Evolutionary conservation across 148 eudicot genomes (phyloP).

Genomic region (Silene latifolia): DNA sequence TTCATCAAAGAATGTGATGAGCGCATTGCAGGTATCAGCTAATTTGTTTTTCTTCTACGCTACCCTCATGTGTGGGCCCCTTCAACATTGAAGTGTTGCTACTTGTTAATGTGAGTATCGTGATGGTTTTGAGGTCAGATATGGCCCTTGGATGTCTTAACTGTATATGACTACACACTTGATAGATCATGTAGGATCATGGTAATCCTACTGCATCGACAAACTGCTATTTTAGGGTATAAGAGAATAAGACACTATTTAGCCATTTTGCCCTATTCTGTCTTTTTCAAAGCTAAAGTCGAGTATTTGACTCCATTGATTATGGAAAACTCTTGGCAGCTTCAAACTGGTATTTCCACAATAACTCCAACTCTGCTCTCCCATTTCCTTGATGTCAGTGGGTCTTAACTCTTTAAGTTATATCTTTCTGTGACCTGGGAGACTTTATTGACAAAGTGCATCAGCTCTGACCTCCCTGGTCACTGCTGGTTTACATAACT

Average conservation of each 20-base stretch:
- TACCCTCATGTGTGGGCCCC: background rate
- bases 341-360: background rate
- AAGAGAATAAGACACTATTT: background rate
- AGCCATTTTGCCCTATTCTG: background rate
- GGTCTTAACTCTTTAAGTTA: background rate
- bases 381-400: background rate
- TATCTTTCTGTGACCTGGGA: background rate
- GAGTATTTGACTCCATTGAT: background rate
- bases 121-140: background rate
- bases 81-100: background rate
- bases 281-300: background rate
- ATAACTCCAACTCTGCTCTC: background rate
- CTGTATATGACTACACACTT: background rate
- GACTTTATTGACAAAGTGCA: background rate
- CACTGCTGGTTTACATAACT: background rate
- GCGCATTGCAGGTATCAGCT: conserved; percentile 70
- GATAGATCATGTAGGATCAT: background rate
- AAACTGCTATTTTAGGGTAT: too few relatives aligned
- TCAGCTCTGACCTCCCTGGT: background rate
- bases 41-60: background rate
- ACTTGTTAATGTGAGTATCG: background rate
- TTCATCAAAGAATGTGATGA: conserved; percentile 78
- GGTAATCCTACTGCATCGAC: background rate
- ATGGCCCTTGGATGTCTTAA: background rate
- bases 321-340: background rate